Conservation (phyloP, 2,329 filamentous ascomycete species). For the Scedosporium dehoogii region DNA sequence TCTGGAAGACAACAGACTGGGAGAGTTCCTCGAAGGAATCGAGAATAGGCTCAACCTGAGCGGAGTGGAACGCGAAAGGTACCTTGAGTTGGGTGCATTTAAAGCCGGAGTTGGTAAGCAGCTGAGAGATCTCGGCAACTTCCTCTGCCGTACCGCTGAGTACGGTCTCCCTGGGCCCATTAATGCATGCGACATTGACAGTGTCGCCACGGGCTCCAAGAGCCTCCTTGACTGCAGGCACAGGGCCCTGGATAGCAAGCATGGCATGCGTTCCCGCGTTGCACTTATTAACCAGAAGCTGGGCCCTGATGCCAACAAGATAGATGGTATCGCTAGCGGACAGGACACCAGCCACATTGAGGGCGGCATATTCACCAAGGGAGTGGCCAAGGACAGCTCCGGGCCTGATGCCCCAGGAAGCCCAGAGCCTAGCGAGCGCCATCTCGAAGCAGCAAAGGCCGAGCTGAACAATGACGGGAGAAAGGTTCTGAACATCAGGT, state of each 20-base stretch:
- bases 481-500: slow-evolving; percentile 32
- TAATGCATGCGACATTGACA: slow-evolving; percentile 59
- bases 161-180: slow-evolving; percentile 65
- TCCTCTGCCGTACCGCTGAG: slow-evolving; percentile 38
- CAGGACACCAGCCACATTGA: slow-evolving; percentile 60
- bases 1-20: slow-evolving; percentile 24
- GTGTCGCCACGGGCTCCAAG: slow-evolving; percentile 30
- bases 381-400: slow-evolving; percentile 51
- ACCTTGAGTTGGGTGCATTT: slow-evolving; percentile 38
- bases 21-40: slow-evolving; percentile 45
- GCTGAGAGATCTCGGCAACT: slow-evolving; percentile 32
- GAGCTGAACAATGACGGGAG: slow-evolving; percentile 43
- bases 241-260: slow-evolving; percentile 36
- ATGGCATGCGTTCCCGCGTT: slow-evolving; percentile 54
- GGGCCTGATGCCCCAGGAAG: slow-evolving; percentile 44
- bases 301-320: slow-evolving; percentile 58
- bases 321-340: slow-evolving; percentile 63
- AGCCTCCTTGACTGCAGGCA: slow-evolving; percentile 42
- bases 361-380: slow-evolving; percentile 64
- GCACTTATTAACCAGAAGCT: slow-evolving; percentile 55
- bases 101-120: slow-evolving; percentile 21
- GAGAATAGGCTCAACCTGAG: slow-evolving; percentile 43
- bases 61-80: slow-evolving; percentile 44
- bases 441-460: slow-evolving; percentile 46
- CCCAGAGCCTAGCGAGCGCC: slow-evolving; percentile 45